Evolutionary conservation across 768 basidiomycete species (phyloP), one percentile per base, ranked within the genome.

Genomic region (Gloeostereum incarnatum): DNA sequence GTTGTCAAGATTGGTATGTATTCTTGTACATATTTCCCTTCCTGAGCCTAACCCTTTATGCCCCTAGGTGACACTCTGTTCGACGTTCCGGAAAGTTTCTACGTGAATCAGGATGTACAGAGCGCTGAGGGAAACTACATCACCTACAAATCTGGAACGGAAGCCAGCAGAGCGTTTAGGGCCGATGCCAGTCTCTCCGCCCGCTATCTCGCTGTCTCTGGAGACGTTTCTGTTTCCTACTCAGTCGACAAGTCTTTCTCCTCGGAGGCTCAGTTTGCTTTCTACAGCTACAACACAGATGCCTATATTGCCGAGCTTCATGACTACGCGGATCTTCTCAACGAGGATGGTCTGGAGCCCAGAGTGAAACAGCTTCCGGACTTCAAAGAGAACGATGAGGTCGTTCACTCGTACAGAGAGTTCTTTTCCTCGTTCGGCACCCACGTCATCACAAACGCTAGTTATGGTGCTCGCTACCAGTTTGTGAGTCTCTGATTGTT

Each of bases 241-340:
- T 30, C 45, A n/a, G 34, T 41, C 25, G 33, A 40, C 11, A 46
- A 46, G 35, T 36, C 44, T 2, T 37, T 36, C 35, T 39, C 33
- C 23, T 35, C 46, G 20, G 41, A 48, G 27, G 35, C 38, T 11
- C 46, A 48, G 31, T 47, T 27, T 24, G 46, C 46, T n/a, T 35
- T 47, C 40, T 48, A 48, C 38, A 42, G 45, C 10, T 48, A 45
- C 37, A 48, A 46, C 26, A 29, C 45, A 1, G 36, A 43, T 22
- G 35, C 33, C 2, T 47, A 47, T 35, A 31, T 39, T 2, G 46
- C 46, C 22, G 34, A 33, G 11, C 13, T 48, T 25, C 35, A 32
- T 31, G 17, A 48, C 18, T 48, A 47, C 10, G 32, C 9, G 9
- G 32, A 17, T 10, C 32, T 34, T 9, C 11, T 34, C 32, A 17